phyloP scores from a whole-genome alignment of 2,329 filamentous ascomycete genomes.

The Arthrobotrys megalospora region DNA sequence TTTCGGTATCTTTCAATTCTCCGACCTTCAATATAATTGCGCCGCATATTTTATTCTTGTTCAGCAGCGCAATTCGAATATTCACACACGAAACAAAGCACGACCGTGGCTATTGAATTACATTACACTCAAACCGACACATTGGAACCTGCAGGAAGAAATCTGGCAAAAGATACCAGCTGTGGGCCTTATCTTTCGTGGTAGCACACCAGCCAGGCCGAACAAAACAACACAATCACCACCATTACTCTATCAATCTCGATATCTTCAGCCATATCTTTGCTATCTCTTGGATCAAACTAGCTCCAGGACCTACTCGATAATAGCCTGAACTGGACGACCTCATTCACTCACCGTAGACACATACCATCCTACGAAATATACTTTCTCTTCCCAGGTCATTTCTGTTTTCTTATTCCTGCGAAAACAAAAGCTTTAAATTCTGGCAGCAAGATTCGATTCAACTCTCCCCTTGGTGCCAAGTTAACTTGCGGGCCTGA shows the following conservation, averaged over 20 bases:
- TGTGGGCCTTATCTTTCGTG: constrained; percentile 56
- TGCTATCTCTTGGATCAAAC: constrained; percentile 26
- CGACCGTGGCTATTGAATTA: background rate
- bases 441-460: constrained; percentile 21
- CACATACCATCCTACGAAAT: constrained; percentile 24
- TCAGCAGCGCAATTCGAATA: background rate
- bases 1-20: constrained; percentile 5
- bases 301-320: constrained; percentile 21
- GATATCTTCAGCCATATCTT: constrained; percentile 25
- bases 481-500: constrained; percentile 27
- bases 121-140: constrained; percentile 1
- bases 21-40: constrained; percentile 10
- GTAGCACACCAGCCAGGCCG: constrained; percentile 43
- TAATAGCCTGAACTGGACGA: constrained; percentile 43
- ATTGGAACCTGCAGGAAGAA: constrained; percentile 37
- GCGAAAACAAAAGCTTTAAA: constrained; percentile 21
- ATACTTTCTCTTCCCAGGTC: constrained; percentile 32
- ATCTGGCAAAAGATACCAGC: constrained; percentile 15
- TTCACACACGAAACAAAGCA: constrained; percentile 7
- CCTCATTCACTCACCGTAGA: constrained; percentile 35
- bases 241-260: constrained; percentile 39
- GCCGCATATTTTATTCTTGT: background rate
- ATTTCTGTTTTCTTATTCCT: constrained; percentile 10
- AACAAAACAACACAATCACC: constrained; percentile 40
- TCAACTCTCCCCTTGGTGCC: constrained; percentile 40